Percentiles rank a stretch among this genome's conserved stretches.
These are phyloP conservation scores for Tephrocybe sp. DNA, from an alignment of 768 basidiomycete genomes.

Conservation along the genomic window DNA sequence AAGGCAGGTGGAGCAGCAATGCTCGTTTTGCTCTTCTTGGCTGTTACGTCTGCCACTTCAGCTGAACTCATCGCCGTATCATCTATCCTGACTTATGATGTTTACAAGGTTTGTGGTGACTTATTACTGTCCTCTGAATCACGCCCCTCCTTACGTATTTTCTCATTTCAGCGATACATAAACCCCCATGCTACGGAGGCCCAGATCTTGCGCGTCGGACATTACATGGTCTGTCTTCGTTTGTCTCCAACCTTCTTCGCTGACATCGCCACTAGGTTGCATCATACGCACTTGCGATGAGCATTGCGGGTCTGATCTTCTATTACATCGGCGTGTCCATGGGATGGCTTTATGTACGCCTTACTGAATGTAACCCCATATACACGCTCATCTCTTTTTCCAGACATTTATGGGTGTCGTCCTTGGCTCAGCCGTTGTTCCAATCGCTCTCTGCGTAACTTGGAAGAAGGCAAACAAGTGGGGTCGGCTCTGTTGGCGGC, in stretches of 20 bases:
- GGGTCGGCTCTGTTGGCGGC: slow-evolving; percentile 74
- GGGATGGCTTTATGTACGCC: slow-evolving; percentile 87
- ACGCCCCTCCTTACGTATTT: too few species aligned
- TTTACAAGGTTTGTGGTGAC: slow-evolving; percentile 72
- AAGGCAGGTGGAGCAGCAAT: slow-evolving; percentile 76
- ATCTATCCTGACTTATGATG: slow-evolving; percentile 77
- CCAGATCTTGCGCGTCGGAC: slow-evolving; percentile 69
- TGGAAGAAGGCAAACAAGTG: slow-evolving; percentile 85
- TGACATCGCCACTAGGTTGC: slow-evolving; percentile 43
- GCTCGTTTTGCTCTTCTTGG: slow-evolving; percentile 80
- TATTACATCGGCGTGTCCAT: slow-evolving; percentile 88
- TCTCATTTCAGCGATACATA: slow-evolving; percentile 57
- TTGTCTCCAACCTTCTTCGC: background rate
- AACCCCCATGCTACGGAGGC: slow-evolving; percentile 77
- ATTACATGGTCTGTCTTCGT: slow-evolving; percentile 48
- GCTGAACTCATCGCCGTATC: slow-evolving; percentile 94
- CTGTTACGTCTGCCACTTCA: slow-evolving; percentile 80
- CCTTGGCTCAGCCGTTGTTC: slow-evolving; percentile 81
- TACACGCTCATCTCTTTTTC: background rate
- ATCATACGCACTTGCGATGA: slow-evolving; percentile 74
- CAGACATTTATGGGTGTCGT: slow-evolving; percentile 89
- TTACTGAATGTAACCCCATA: background rate
- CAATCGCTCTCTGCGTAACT: slow-evolving; percentile 81
- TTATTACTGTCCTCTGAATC: too few species aligned
- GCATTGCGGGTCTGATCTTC: slow-evolving; percentile 80